These are phyloP conservation scores for Blastobotrys aristatus DNA, from an alignment of 1,139 yeast genomes.

Conservation along the genomic window DNA sequence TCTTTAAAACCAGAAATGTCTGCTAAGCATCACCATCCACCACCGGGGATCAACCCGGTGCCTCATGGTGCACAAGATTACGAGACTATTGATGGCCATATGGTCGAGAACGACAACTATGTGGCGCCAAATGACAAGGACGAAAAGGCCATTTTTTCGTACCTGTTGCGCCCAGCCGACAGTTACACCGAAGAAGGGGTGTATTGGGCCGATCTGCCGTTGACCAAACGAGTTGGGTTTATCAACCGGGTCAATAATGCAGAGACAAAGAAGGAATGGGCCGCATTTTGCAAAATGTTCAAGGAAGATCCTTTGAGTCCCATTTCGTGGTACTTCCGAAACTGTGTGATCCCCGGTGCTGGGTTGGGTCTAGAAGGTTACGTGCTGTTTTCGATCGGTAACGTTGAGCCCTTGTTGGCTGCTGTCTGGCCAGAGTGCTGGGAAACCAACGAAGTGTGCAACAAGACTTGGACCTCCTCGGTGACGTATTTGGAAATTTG, in stretches of 20 bases:
- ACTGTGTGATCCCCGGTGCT: constrained; percentile 37
- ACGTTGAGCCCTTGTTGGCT: constrained; percentile 30
- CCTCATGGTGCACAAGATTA: constrained; percentile 36
- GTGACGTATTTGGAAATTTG: constrained; percentile 42
- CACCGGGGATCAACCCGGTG: constrained; percentile 34
- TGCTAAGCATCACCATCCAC: constrained; percentile 27
- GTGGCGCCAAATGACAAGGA: constrained; percentile 27
- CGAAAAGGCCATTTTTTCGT: constrained; percentile 33
- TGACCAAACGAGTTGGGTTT: constrained; percentile 27
- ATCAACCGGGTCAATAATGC: constrained; percentile 28
- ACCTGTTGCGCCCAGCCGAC: constrained; percentile 33
- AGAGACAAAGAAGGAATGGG: constrained; percentile 31
- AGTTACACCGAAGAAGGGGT: constrained; percentile 31
- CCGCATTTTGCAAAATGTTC: constrained; percentile 28
- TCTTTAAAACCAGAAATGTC: no score
- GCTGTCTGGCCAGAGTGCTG: constrained; percentile 39
- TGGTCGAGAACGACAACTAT: constrained; percentile 24
- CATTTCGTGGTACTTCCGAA: constrained; percentile 35
- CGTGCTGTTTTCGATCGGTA: constrained; percentile 38
- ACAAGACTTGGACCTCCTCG: constrained; percentile 33
- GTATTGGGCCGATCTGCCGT: constrained; percentile 39
- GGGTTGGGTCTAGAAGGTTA: constrained; percentile 38
- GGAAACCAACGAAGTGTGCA: constrained; percentile 31
- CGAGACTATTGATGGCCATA: constrained; percentile 32
- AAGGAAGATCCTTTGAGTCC: constrained; percentile 35